These are phyloP conservation scores for Rhizopogon rudus DNA, from an alignment of 768 basidiomycete species.

Conservation along the genomic window DNA sequence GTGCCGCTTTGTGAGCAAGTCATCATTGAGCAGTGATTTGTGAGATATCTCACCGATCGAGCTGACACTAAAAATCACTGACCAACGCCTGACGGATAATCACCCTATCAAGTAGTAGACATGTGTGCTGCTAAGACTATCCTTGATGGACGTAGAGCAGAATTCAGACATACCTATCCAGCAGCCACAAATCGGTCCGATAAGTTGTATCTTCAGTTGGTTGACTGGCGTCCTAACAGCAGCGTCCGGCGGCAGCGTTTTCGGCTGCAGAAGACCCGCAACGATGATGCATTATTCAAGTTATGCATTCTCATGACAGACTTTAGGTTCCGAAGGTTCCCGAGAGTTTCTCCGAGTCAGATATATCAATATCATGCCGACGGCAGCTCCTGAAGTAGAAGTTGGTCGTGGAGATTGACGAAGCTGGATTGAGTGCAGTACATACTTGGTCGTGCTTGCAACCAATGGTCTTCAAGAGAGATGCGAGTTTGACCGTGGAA, in stretches of 20 bases:
- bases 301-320: not conserved
- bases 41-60: no score
- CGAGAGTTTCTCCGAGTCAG: no score
- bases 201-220: not conserved
- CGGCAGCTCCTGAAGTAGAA: not conserved
- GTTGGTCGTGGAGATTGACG: not conserved
- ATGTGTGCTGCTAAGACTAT: not conserved
- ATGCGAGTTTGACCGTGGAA: no score
- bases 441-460: not conserved
- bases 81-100: no score
- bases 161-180: not conserved
- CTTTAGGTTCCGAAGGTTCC: no score
- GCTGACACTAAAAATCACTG: no score
- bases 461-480: not conserved
- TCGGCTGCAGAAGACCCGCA: not conserved
- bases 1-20: no score
- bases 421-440: not conserved
- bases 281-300: not conserved
- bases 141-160: not conserved
- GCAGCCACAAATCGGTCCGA: not conserved
- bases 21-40: no score
- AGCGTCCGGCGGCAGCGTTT: no score
- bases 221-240: no score
- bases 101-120: no score
- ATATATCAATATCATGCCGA: not conserved